phyloP scores from a whole-genome alignment of 2,329 filamentous ascomycete species.

The Trichophyton benhamiae region DNA sequence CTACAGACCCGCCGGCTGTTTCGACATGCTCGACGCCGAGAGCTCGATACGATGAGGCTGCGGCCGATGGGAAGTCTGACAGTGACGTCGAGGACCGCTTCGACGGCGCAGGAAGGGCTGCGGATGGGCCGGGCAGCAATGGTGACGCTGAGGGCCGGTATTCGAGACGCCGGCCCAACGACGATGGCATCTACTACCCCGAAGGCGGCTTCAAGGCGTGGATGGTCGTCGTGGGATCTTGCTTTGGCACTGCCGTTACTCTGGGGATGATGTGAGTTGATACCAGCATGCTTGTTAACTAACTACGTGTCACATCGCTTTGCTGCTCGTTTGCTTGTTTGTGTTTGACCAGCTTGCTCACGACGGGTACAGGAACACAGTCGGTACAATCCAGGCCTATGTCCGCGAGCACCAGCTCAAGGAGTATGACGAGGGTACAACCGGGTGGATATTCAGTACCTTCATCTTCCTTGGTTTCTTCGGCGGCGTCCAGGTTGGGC shows the following conservation, averaged over 20 bases:
- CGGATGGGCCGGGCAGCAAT: background rate
- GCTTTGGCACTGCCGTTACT: conserved; percentile 29
- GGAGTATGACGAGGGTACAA: conserved; percentile 16
- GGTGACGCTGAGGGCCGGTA: background rate
- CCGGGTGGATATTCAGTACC: conserved; percentile 33
- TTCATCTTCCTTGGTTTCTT: conserved; percentile 32
- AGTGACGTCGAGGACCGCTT: background rate
- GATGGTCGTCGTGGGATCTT: conserved; percentile 33
- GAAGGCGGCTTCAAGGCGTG: conserved; percentile 34
- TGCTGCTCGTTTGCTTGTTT: too few relatives aligned
- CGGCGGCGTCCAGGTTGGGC: conserved; percentile 24
- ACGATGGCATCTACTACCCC: conserved; percentile 18
- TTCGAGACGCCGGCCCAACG: background rate
- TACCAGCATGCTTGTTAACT: background rate
- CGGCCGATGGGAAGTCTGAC: background rate
- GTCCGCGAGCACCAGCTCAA: conserved; percentile 27
- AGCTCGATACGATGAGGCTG: background rate
- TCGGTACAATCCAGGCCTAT: conserved; percentile 31
- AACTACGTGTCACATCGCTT: too few relatives aligned
- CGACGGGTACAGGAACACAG: conserved; percentile 19
- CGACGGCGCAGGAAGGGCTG: background rate
- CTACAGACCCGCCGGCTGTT: background rate
- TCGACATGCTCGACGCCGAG: background rate
- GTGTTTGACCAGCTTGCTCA: background rate
- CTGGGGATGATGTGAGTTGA: conserved; percentile 26